Conservation (phyloP, 257 asterid genomes). For the Plantago ovata region DNA sequence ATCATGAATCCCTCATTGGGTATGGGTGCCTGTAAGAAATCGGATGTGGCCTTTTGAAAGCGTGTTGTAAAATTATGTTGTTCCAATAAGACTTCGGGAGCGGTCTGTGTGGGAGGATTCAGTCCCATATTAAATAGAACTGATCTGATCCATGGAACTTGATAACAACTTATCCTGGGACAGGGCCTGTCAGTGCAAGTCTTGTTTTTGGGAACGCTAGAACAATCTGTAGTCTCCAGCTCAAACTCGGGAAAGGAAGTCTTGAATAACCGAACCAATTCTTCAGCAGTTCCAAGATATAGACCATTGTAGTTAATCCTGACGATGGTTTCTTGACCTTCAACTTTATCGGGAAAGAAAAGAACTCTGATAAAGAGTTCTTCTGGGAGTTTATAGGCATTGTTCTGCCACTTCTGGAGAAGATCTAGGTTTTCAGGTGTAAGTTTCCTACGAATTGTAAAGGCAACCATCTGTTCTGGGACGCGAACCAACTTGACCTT, state of each 20-base stretch:
- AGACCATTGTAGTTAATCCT: conserved; percentile 18
- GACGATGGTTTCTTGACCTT: conserved; percentile 1
- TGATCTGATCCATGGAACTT: conserved; percentile 24
- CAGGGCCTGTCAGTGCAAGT: conserved; percentile 16
- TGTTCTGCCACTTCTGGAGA: conserved; percentile 28
- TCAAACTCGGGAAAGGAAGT: conserved; percentile 20
- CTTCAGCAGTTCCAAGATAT: conserved; percentile 27
- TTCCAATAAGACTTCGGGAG: conserved; percentile 4
- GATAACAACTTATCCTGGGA: conserved; percentile 12
- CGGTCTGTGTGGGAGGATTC: background rate
- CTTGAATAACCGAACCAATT: conserved; percentile 8
- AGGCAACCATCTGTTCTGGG: conserved; percentile 22
- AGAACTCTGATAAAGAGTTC: conserved; percentile 25
- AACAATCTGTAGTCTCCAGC: conserved; percentile 18
- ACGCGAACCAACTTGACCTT: conserved; percentile 26
- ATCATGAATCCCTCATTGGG: conserved; percentile 24
- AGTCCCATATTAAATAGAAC: conserved; percentile 19
- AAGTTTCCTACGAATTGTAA: conserved; percentile 20
- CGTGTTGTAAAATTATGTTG: background rate
- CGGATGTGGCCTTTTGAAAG: conserved; percentile 27
- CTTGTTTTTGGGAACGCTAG: background rate
- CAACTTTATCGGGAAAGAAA: background rate
- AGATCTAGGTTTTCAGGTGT: conserved; percentile 2
- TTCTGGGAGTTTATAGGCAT: conserved; percentile 5
- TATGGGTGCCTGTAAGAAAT: conserved; percentile 22